Conservation (phyloP, 176 grass and related monocot species). For the Canna indica region DNA sequence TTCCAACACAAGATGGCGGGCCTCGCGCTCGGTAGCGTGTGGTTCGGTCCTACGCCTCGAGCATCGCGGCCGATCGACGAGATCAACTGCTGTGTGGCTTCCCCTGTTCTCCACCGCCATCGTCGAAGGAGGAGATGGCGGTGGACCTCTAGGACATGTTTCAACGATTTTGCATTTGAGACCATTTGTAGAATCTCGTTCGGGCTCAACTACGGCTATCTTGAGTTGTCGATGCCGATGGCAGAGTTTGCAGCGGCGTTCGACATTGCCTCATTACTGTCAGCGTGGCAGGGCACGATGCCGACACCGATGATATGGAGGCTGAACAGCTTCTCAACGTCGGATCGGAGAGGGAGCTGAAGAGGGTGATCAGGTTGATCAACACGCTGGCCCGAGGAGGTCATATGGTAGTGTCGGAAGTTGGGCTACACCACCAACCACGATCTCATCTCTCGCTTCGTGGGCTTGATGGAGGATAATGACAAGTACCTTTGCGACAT, state of each 20-base stretch:
- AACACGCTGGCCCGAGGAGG: conserved; percentile 11
- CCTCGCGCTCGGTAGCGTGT: conserved; percentile 15
- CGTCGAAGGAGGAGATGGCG: background rate
- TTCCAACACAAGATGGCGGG: conserved; percentile 25
- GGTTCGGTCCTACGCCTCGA: conserved; percentile 1
- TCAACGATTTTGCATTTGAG: conserved; percentile 10
- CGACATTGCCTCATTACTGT: conserved; percentile 5
- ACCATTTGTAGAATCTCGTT: conserved; percentile 15
- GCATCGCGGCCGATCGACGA: conserved; percentile 1
- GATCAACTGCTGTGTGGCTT: background rate
- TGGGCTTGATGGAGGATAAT: conserved; percentile 1
- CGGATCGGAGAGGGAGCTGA: conserved; percentile 15
- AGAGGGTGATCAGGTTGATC: conserved; percentile 5
- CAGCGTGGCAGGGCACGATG: background rate
- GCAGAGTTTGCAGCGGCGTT: conserved; percentile 9
- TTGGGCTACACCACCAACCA: background rate
- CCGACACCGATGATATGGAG: background rate
- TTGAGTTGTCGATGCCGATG: conserved; percentile 9
- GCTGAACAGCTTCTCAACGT: conserved; percentile 7
- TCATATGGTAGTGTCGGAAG: conserved; percentile 2
- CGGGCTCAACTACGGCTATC: conserved; percentile 1
- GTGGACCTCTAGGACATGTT: conserved; percentile 12
- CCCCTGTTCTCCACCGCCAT: background rate
- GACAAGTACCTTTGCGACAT: conserved; percentile 20
- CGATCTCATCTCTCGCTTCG: conserved; percentile 15